phyloP scores from a whole-genome alignment of 139 green algal species.

The Nannochloris sp. region DNA sequence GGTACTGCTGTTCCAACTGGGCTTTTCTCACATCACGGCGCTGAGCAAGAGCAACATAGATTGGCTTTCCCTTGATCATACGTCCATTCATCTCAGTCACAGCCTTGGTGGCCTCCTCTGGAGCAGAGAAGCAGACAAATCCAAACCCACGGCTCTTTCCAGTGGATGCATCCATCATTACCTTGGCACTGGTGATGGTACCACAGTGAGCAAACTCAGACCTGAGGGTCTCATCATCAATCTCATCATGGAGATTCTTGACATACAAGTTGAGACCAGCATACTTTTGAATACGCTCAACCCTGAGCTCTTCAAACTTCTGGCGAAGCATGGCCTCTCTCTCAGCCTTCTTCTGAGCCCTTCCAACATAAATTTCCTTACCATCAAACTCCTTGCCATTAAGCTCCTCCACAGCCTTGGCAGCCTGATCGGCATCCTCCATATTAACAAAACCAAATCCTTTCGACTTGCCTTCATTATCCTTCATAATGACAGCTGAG shows the following conservation, averaged over 20 bases:
- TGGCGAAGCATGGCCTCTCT: constrained; percentile 54
- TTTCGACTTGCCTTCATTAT: constrained; percentile 57
- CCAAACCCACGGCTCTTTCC: constrained; percentile 77
- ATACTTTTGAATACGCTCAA: constrained; percentile 68
- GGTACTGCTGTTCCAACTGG: constrained; percentile 67
- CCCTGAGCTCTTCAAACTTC: constrained; percentile 55
- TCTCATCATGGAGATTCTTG: constrained; percentile 79
- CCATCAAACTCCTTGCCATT: constrained; percentile 64
- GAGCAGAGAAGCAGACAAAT: constrained; percentile 85
- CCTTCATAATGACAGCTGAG: constrained; percentile 62
- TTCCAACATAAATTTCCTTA: constrained; percentile 43
- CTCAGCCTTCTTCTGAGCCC: constrained; percentile 89
- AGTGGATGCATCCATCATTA: constrained; percentile 65
- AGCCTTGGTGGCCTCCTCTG: constrained; percentile 73
- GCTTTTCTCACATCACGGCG: constrained; percentile 65
- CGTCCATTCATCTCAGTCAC: constrained; percentile 79
- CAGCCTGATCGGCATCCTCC: constrained; percentile 53
- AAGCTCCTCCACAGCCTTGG: constrained; percentile 61
- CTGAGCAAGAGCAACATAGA: constrained; percentile 88
- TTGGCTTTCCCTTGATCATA: constrained; percentile 75
- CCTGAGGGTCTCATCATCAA: constrained; percentile 62
- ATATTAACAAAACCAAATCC: constrained; percentile 95
- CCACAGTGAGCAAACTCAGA: constrained; percentile 45
- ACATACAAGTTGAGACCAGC: constrained; percentile 90
- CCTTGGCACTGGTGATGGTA: constrained; percentile 82